Evolutionary conservation across 371 early-diverging fungal species (phyloP), one percentile per base, ranked within the genome.

Genomic region (Mucor saturninus): DNA sequence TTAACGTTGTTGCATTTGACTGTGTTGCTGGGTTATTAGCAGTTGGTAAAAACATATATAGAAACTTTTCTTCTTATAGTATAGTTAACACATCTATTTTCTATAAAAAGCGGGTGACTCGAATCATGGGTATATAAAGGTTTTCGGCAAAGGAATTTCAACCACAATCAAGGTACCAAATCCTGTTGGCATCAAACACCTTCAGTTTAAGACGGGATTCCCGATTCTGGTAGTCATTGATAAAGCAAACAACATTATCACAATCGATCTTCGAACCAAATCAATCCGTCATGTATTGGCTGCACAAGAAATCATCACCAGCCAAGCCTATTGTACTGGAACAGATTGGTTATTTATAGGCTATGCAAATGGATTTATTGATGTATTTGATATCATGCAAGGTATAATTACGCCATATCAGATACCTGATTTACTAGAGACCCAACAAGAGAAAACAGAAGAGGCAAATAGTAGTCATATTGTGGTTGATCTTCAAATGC

Each of bases 281-380:
- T 69, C 65, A 29, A 63, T 76, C 2, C 72, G 72, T 26, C 73
- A 77, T 56, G 68, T 72, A 35, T 48, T 81, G 21, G 56, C 69
- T 28, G 75, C 80, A 0, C 80, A 74, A 26, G 80, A 69, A 11
- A 74, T 83, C 51, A 80, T 85, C 46, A 86, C 85, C 8, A 77
- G 83, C 11, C 66, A 79, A 29, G 75, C 79, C 37, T 75, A 82
- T 26, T 79, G 80, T 46, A 30, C 71, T 4, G 87, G 85, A 28
- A 77, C 84, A 45, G 84, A 86, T 39, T 86, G 85, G 84, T 59
- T 86, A 7, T 82, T 81, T 61, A 72, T 85, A 56, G 87, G 87
- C 1, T 75, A 83, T 40, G 75, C 75, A 6, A 84, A 84, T 58
- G 87, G 87, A 7, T 74, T 68, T 50, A 64, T 85, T 5, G 83